Percentiles rank a stretch among this genome's conserved stretches.
Evolutionary conservation across 2,329 filamentous ascomycete species (phyloP).

Genomic region (Xylariaceae sp.): DNA sequence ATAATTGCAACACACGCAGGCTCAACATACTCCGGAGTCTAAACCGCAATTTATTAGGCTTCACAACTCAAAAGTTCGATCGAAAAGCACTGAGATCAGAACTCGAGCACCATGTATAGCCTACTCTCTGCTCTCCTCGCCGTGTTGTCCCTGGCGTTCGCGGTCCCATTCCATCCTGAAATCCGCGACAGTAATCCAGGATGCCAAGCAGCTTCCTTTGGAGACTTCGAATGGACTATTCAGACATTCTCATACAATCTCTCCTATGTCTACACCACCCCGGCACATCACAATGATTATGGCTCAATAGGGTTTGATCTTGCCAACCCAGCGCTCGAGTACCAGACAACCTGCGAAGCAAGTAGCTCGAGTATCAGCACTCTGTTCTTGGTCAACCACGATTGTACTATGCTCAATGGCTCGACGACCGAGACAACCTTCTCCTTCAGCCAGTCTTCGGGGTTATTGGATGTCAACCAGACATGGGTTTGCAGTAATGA

Average conservation of each 20-base stretch:
- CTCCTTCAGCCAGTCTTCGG: constrained; percentile 34
- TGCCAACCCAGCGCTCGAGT: constrained; percentile 39
- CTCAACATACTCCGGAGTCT: too few species aligned
- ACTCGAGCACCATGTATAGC: too few species aligned
- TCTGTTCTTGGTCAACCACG: constrained; percentile 50
- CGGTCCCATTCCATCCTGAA: too few species aligned
- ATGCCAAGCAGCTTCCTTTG: constrained; percentile 30
- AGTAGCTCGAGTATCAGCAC: constrained; percentile 38
- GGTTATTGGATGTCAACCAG: constrained; percentile 40
- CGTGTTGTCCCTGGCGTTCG: constrained; percentile 19
- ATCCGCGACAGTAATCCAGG: constrained; percentile 21
- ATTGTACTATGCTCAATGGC: constrained; percentile 33
- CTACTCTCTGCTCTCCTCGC: constrained; percentile 12
- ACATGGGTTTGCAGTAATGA: constrained; percentile 42
- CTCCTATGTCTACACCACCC: constrained; percentile 45
- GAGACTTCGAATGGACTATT: constrained; percentile 37
- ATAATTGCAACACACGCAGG: too few species aligned
- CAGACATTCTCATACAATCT: constrained; percentile 44
- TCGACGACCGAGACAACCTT: constrained; percentile 35
- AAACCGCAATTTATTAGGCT: too few species aligned
- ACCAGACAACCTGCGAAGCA: constrained; percentile 35
- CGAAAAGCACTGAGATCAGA: too few species aligned
- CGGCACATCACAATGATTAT: constrained; percentile 45
- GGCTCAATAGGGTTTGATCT: constrained; percentile 47
- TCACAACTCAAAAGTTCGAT: too few species aligned